Evolutionary conservation across 2,329 filamentous ascomycete genomes (phyloP), one percentile per base, ranked within the genome.

Genomic region (Fusarium buxicola): DNA sequence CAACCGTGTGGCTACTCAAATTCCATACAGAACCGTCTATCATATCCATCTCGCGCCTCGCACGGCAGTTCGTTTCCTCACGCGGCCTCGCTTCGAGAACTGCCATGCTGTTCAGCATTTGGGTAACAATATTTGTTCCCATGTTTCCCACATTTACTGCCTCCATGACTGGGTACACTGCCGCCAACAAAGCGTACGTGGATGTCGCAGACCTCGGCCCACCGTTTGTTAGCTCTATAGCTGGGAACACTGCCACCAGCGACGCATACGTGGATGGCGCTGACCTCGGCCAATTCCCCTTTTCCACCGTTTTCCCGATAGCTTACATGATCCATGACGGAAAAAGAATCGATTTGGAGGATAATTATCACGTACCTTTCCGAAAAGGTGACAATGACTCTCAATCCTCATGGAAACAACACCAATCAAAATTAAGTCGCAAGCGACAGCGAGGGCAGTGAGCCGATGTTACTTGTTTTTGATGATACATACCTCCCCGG

Each of bases 101-200:
- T 5, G 47, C 47, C 0, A 61, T 36, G 21, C 31, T 8, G 2
- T 54, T 51, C 7, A 58, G 58, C 4, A 11, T 38, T 0, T 9
- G 5, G 18, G 13, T 52, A 0, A 18, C 28, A 2, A 15, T n/a
- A 0, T 13, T 65, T 2, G 48, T 65, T 3, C 21, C 65, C 2
- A 32, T 12, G 5, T 55, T 58, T 2, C 61, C 61, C 0, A 65
- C 61, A 0, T 30, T 58, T 4, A 40, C 40, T 7, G n/a, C 47
- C 4, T 65, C 61, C 0, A 65, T 65, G 61, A 61, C 60, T 0
- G 60, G 60, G 32, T 65, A 65, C 11, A 54, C 36, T 1, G 28
- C 56, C 0, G 55, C 34, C 1, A 53, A 47, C 3, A 25, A 38
- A 7, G 24, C 57, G 2, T 64, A 61, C 7, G 11, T 61, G n/a